Percentiles rank a stretch among this genome's conserved stretches.
phyloP scores from a whole-genome alignment of 768 basidiomycete genomes.

The Royoungia palumana region DNA sequence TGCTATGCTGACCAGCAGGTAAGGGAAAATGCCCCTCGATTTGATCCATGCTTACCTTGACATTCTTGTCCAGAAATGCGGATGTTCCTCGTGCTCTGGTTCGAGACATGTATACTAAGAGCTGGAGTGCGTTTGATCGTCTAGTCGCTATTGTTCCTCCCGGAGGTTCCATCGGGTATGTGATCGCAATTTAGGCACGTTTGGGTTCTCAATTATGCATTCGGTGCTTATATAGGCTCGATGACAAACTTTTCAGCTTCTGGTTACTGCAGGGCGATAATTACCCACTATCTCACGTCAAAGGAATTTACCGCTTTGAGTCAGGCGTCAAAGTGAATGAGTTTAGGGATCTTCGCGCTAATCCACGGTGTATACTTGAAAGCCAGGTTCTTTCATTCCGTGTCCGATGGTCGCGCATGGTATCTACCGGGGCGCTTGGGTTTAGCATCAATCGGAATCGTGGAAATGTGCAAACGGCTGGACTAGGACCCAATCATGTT shows the following conservation, averaged over 20 bases:
- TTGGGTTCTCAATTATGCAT: not conserved
- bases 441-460: slow-evolving; percentile 30
- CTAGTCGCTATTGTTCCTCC: slow-evolving; percentile 91
- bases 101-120: slow-evolving; percentile 89
- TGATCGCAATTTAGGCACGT: slow-evolving; percentile 11
- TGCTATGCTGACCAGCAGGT: slow-evolving; percentile 72
- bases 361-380: slow-evolving; percentile 83
- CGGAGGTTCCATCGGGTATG: slow-evolving; percentile 83
- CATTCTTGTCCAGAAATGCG: slow-evolving; percentile 54
- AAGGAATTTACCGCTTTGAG: slow-evolving; percentile 88
- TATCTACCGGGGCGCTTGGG: slow-evolving; percentile 67
- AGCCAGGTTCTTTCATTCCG: slow-evolving; percentile 79
- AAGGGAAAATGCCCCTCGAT: slow-evolving; percentile 7
- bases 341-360: slow-evolving; percentile 84
- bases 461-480: slow-evolving; percentile 31
- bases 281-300: slow-evolving; percentile 72
- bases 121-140: slow-evolving; percentile 89
- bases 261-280: slow-evolving; percentile 81
- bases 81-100: slow-evolving; percentile 82
- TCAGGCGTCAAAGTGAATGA: slow-evolving; percentile 85
- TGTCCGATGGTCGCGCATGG: slow-evolving; percentile 75
- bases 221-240: slow-evolving; percentile 49
- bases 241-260: slow-evolving; percentile 88
- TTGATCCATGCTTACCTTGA: not conserved
- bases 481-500: slow-evolving; percentile 25